phyloP scores from a whole-genome alignment of 768 basidiomycete species.

The Mycena metata region DNA sequence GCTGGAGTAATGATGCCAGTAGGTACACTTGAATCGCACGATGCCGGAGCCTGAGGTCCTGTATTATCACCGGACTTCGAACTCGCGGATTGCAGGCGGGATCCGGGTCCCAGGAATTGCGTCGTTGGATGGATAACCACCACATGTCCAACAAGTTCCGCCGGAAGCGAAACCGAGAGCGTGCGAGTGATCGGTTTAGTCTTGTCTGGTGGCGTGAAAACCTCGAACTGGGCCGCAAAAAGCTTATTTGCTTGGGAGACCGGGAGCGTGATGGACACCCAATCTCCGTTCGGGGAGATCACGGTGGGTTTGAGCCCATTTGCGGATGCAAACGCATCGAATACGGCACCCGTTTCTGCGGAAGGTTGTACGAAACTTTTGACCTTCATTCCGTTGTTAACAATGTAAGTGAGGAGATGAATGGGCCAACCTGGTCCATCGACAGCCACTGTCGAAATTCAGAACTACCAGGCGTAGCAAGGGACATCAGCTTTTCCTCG shows the following conservation, averaged over 20 bases:
- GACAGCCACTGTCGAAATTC: conserved; percentile 25
- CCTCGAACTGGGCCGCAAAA: conserved; percentile 18
- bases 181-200: conserved; percentile 7
- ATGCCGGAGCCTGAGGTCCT: conserved; percentile 8
- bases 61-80: neutral
- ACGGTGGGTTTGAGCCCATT: conserved; percentile 15
- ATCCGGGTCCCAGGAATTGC: neutral
- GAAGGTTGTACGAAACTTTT: conserved; percentile 25
- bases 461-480: conserved; percentile 16
- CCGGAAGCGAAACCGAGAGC: conserved; percentile 18
- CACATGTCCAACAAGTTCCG: conserved; percentile 20
- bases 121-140: conserved; percentile 16
- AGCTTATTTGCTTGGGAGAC: conserved; percentile 26
- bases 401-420: neutral
- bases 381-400: conserved; percentile 11
- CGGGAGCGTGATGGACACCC: conserved; percentile 23
- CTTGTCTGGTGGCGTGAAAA: conserved; percentile 9
- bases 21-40: conserved; percentile 12
- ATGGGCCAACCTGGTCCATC: conserved; percentile 12
- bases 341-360: conserved; percentile 4
- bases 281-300: conserved; percentile 19
- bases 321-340: conserved; percentile 19
- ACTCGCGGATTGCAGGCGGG: neutral
- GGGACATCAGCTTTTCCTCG: conserved; percentile 4
- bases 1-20: conserved; percentile 13